Base-by-base conservation (phyloP, 2,329 filamentous ascomycete genomes). In the Fusarium sp. region DNA sequence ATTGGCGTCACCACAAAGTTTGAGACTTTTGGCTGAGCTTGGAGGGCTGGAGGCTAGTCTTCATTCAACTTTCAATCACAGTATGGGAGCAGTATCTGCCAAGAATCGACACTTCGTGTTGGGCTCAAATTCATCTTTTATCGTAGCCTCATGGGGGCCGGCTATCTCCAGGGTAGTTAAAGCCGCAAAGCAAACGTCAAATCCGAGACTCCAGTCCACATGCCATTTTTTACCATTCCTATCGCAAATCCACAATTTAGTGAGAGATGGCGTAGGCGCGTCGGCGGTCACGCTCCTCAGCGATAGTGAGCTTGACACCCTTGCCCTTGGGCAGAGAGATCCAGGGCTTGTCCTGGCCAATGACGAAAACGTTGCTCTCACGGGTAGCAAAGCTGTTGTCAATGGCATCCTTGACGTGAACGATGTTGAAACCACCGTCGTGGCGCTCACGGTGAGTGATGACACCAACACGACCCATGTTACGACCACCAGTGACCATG, bases 401-500 rank as follows among this genome's bases (percentile, higher is more conserved):
- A 86, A 99, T 95, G 81, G 94, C 95, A 82, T 99, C 96, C 93
- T 99, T 99, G 86, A 99, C 92, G 89, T 98, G 94, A 84, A 99
- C 94, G 81, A 99, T 97, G 91, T 97, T 97, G 93, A 99, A 99
- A 85, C 96, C 96, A 89, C 96, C 96, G 79, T 99, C 96, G 90
- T 99, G 96, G 80, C 96, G 93, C 91, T 99, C 96, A 89, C 96
- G 95, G 91, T 99, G 94, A 80, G 96, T 98, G 88, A 99, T 97
- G 84, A 98, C 95, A 92, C 96, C 96, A 81, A 99, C 95, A 95
- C 96, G 96, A 84, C 96, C 96, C 95, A 98, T 99, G 93, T 99
- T 99, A 83, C 95, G 96, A 91, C 96, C 96, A 91, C 96, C 96
- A 78, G 96, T 99, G 81, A 92, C 92, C 95, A 99, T 99, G 84